phyloP scores from a whole-genome alignment of 148 eudicot species.

The Rhododendron ovatum region DNA sequence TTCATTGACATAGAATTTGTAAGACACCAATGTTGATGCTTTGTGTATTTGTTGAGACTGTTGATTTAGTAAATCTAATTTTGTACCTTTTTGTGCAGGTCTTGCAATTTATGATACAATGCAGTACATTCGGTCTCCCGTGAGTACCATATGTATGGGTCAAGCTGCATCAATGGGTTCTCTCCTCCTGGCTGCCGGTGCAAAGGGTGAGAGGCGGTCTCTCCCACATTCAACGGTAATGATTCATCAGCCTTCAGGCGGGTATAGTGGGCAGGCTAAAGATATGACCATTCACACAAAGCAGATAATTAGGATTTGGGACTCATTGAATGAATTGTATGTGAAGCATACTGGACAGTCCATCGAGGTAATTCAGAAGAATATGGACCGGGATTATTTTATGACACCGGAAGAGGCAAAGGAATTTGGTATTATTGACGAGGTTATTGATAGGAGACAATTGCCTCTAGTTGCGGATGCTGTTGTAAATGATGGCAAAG shows the following conservation, averaged over 20 bases:
- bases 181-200: slow-evolving; percentile 84
- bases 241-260: slow-evolving; percentile 98
- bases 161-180: slow-evolving; percentile 98
- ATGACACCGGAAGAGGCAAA: slow-evolving; percentile 96
- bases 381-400: slow-evolving; percentile 94
- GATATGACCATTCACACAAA: slow-evolving; percentile 91
- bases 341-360: slow-evolving; percentile 85
- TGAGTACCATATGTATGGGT: slow-evolving; percentile 84
- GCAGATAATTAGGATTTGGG: slow-evolving; percentile 91
- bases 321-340: slow-evolving; percentile 68
- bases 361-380: slow-evolving; percentile 60
- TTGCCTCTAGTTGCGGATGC: slow-evolving; percentile 82
- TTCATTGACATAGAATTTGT: not conserved
- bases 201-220: slow-evolving; percentile 85
- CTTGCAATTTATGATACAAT: slow-evolving; percentile 97
- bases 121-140: slow-evolving; percentile 98
- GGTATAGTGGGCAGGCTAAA: slow-evolving; percentile 91
- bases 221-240: slow-evolving; percentile 91
- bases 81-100: slow-evolving; percentile 39
- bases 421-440: slow-evolving; percentile 92
- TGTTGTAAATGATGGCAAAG: slow-evolving; percentile 51
- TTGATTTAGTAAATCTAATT: not conserved
- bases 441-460: slow-evolving; percentile 80
- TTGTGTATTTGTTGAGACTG: not conserved
- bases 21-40: not conserved